A percentile compares a stretch with the other conserved stretches of the same genome.
These are phyloP conservation scores for Eucommia ulmoides DNA, from an alignment of 257 asterid genomes.

Conservation along the genomic window DNA sequence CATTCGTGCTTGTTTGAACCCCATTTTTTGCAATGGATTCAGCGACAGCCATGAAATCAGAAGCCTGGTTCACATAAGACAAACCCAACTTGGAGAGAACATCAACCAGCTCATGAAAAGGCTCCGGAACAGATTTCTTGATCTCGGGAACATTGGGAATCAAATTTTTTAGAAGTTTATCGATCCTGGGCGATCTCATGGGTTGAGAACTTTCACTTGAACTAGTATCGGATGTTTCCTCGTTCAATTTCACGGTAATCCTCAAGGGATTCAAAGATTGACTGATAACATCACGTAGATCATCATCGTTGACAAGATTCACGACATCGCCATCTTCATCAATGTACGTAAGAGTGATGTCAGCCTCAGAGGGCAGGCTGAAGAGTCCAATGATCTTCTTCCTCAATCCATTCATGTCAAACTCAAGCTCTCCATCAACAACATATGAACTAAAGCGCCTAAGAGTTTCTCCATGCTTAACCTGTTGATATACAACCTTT, in stretches of 20 bases:
- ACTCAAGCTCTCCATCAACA: constrained; percentile 23
- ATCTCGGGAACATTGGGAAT: constrained; percentile 11
- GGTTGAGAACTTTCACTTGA: constrained; percentile 37
- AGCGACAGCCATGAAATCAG: constrained; percentile 12
- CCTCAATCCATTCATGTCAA: constrained; percentile 42
- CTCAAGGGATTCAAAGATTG: constrained; percentile 73
- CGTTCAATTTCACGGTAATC: constrained; percentile 34
- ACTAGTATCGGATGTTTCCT: constrained; percentile 17
- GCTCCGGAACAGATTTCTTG: constrained; percentile 31
- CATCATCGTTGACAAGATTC: constrained; percentile 69
- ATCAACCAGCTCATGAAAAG: constrained; percentile 26
- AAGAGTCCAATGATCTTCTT: constrained; percentile 51
- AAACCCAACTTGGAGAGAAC: constrained; percentile 27
- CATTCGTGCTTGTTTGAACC: constrained; percentile 12
- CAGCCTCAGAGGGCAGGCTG: constrained; percentile 34
- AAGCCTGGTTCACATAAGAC: constrained; percentile 30
- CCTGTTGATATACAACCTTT: constrained; percentile 21
- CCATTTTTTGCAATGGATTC: constrained; percentile 11
- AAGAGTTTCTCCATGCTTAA: constrained; percentile 54
- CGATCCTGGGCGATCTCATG: constrained; percentile 33
- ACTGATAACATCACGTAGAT: constrained; percentile 55
- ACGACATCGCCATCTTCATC: constrained; percentile 74
- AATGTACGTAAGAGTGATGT: constrained; percentile 48
- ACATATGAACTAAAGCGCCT: constrained; percentile 64
- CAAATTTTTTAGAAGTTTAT: constrained; percentile 25